Conservation (phyloP, 1,139 yeast species). For the Saccharomyces hybrid region DNA sequence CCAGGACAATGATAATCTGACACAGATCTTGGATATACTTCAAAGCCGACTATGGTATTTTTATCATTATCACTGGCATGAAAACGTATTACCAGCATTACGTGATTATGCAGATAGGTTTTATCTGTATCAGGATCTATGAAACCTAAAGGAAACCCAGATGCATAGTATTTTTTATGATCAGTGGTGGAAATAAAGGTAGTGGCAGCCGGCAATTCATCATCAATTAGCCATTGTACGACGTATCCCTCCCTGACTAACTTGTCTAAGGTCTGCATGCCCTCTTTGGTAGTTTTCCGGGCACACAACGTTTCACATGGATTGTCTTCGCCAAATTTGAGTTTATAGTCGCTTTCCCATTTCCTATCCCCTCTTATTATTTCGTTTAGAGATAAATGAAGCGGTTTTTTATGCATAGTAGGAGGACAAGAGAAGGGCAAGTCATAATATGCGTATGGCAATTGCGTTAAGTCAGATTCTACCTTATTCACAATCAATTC, state of each 20-base stretch:
- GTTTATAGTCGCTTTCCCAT: conserved; percentile 63
- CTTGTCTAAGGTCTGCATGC: conserved; percentile 49
- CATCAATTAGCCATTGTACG: conserved; percentile 80
- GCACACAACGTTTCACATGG: conserved; percentile 66
- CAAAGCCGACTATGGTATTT: conserved; percentile 77
- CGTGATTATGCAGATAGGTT: conserved; percentile 67
- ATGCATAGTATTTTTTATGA: conserved; percentile 63
- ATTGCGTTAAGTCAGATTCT: conserved; percentile 66
- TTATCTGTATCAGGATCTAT: conserved; percentile 43
- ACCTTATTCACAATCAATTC: conserved; percentile 70
- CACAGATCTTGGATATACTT: conserved; percentile 81
- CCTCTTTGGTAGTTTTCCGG: conserved; percentile 44
- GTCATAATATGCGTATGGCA: conserved; percentile 73
- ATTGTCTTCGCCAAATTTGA: conserved; percentile 54
- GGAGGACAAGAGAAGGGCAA: conserved; percentile 80
- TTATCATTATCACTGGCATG: conserved; percentile 46
- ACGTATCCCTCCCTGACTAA: conserved; percentile 65
- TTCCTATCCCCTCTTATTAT: conserved; percentile 75
- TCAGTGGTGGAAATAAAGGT: conserved; percentile 62
- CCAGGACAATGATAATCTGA: conserved; percentile 64
- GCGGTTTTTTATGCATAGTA: conserved; percentile 44
- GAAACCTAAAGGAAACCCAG: conserved; percentile 83
- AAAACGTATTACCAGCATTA: conserved; percentile 71
- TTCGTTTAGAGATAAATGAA: conserved; percentile 68
- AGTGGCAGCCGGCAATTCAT: conserved; percentile 76